These are phyloP conservation scores for Calonectria multiphialidica DNA, from an alignment of 2,329 filamentous ascomycete genomes.

Conservation along the genomic window DNA sequence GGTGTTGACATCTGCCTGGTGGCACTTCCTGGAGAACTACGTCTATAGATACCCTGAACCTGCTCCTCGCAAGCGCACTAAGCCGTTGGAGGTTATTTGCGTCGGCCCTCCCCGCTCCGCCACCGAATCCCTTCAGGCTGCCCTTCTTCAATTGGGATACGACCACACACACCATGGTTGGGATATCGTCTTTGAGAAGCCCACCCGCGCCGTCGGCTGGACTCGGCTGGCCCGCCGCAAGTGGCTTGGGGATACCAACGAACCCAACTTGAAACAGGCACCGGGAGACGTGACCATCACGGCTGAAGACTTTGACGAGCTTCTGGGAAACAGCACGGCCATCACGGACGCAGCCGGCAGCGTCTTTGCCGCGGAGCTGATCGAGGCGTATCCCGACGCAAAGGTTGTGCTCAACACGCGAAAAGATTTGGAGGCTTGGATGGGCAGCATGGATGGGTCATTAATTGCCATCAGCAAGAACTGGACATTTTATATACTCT, in stretches of 20 bases:
- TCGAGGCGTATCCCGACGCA: conserved; percentile 61
- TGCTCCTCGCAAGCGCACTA: conserved; percentile 39
- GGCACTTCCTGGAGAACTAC: not conserved
- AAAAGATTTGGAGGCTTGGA: conserved; percentile 56
- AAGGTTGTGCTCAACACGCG: conserved; percentile 58
- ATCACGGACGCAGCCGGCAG: conserved; percentile 56
- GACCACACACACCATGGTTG: conserved; percentile 51
- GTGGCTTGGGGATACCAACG: not conserved
- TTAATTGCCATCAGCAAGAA: not conserved
- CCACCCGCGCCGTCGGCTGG: conserved; percentile 4
- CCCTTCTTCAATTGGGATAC: conserved; percentile 44
- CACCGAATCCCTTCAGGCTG: conserved; percentile 51
- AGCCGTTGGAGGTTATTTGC: conserved; percentile 50
- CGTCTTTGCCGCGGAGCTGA: conserved; percentile 55
- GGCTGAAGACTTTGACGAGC: conserved; percentile 42
- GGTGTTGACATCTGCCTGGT: not conserved
- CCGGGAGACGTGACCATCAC: conserved; percentile 29
- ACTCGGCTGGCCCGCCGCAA: not conserved
- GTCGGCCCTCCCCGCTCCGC: conserved; percentile 49
- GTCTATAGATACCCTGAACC: conserved; percentile 31
- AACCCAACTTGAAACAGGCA: not conserved
- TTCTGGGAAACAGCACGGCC: conserved; percentile 47
- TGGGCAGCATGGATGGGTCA: conserved; percentile 35
- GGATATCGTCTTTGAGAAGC: conserved; percentile 47
- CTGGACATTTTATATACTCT: conserved; percentile 28